Base-by-base conservation (phyloP, 768 basidiomycete species). In the Leccinellum albellum region DNA sequence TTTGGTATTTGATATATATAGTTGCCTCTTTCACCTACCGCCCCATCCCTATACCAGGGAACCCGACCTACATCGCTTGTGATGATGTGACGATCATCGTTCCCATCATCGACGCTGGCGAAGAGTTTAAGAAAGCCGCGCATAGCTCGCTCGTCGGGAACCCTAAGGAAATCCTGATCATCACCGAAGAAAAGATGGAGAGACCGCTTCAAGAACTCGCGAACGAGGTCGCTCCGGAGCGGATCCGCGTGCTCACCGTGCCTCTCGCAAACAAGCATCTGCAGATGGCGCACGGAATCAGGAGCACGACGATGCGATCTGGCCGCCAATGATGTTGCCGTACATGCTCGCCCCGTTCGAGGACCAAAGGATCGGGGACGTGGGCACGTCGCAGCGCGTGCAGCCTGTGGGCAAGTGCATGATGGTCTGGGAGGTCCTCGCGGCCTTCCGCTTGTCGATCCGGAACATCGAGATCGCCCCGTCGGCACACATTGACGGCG, bases 21-120 rank as follows among this genome's bases (percentile, higher is more conserved):
- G 73, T 82, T 33, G 94, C 92, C n/a, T 81, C 82, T 23, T 78
- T 81, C 64, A 83, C 87, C 44, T 95, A 95, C 76, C 82, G 86
- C 57, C 93, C 93, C n/a, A 84, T 96, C 47, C 93, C 92, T 1
- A 76, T 94, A 14, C 94, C 94, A 51, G 85, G 89, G 76, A 88
- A 92, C 70, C 92, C 94, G 1, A 95, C 93, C 21, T 96, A 95
- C 70, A 76, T 90, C 66, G 89, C 93, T 51, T 80, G 83, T 1
- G 94, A 97, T 70, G 94, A 97, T 77, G 94, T 97, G 62, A 97
- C 94, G 42, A 95, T 96, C 69, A 93, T 97, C 58, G 94, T 96
- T 3, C 94, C 94, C 37, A 96, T 93, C 59, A 95, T 97, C 67
- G 94, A 97, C 70, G 93, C 94, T 3, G 94, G 94, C 50, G 92